Conservation (phyloP, 768 basidiomycete genomes). For the Kwoniella sp. region DNA sequence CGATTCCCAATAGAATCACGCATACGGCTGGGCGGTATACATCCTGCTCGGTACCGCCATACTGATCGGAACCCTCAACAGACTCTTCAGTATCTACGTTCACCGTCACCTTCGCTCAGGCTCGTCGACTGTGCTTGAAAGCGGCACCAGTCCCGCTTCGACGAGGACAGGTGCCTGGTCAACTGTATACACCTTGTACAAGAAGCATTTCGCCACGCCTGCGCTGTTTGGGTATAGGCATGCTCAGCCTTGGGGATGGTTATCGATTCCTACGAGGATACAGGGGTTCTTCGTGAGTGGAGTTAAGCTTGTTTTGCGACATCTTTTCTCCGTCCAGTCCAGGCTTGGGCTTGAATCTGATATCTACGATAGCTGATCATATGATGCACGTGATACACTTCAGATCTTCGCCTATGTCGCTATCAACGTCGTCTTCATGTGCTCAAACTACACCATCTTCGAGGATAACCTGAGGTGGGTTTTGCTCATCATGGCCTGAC, state of each 20-base stretch:
- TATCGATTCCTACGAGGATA: slow-evolving; percentile 27
- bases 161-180: not conserved
- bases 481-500: not conserved
- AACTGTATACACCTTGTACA: slow-evolving; percentile 15
- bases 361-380: not conserved
- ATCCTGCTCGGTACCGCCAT: slow-evolving; percentile 19
- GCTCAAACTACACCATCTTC: slow-evolving; percentile 21
- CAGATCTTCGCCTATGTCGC: slow-evolving; percentile 33
- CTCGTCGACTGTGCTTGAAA: not conserved
- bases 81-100: slow-evolving; percentile 9
- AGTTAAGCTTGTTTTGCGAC: not conserved
- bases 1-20: slow-evolving; percentile 24
- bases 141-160: not conserved
- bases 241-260: slow-evolving; percentile 21
- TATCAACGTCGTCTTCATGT: slow-evolving; percentile 30
- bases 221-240: slow-evolving; percentile 32
- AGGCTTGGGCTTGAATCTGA: too few species aligned
- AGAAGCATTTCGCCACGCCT: slow-evolving; percentile 18
- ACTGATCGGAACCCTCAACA: slow-evolving; percentile 19
- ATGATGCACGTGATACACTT: too few species aligned
- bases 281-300: slow-evolving; percentile 31
- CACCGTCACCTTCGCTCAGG: not conserved
- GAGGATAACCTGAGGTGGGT: slow-evolving; percentile 29
- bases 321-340: too few species aligned
- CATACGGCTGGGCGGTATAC: slow-evolving; percentile 32